Evolutionary conservation across 1,284 basidiomycete species (phyloP), one percentile per base, ranked within the genome.

Genomic region (Volvariella surrecta): DNA sequence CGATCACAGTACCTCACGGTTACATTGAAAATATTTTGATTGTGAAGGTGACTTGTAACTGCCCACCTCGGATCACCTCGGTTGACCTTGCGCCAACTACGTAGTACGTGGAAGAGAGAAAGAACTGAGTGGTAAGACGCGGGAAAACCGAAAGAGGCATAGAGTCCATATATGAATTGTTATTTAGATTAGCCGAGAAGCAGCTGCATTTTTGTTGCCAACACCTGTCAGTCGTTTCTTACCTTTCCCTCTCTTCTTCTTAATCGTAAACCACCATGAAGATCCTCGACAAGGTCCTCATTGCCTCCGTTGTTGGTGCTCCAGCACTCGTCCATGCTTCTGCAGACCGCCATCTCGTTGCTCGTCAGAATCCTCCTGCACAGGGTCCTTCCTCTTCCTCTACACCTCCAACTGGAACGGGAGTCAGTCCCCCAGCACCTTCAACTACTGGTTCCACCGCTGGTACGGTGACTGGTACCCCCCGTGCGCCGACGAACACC

Each of bases 401-500:
- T 40, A 35, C 49, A 9, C 4, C 45, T 11, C n/a, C 47, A 3
- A 22, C 45, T 4, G n/a, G 45, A 22, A 34, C 40, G 3, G 8
- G 51, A 11, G 31, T 21, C 4, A 13, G 49, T 21, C 15, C 32
- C 9, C 32, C 34, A 42, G 18, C 39, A 17, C 39, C 47, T 2
- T 11, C 48, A 11, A n/a, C 24, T 16, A 31, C 46, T 24, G 44
- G 31, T 31, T 15, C 50, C 9, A 16, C 53, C 32, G 34, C 48
- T 42, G 46, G 18, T 30, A 37, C 30, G 35, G 46, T 50, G 9
- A 51, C 54, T 10, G 54, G 61, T 2, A 55, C 61, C n/a, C 57
- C 58, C 44, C 55, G 65, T 6, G 63, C 66, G 51, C n/a, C n/a
- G n/a, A n/a, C n/a, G n/a, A n/a, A n/a, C n/a, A 28, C 24, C 24